A percentile compares a stretch with the other conserved stretches of the same genome.
These are phyloP conservation scores for Simplicillium aogashimaense DNA, from an alignment of 2,329 filamentous ascomycete genomes.

Conservation along the genomic window DNA sequence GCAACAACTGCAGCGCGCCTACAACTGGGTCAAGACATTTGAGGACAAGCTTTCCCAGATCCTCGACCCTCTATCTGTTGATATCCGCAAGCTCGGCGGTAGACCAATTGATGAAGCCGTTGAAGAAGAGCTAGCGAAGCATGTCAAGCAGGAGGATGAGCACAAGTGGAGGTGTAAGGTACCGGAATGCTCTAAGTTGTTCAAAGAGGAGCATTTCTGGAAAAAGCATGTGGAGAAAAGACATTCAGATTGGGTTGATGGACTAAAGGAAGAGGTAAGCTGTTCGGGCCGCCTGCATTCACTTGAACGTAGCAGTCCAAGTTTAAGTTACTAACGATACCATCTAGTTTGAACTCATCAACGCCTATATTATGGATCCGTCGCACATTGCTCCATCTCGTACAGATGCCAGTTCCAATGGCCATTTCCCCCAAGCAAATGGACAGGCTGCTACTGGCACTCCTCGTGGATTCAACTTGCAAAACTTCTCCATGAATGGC, in stretches of 20 bases:
- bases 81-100: constrained; percentile 84
- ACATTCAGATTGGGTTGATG: constrained; percentile 78
- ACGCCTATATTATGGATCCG: constrained; percentile 88
- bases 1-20: constrained; percentile 86
- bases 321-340: constrained; percentile 6
- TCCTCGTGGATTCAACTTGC: constrained; percentile 82
- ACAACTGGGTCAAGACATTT: constrained; percentile 98
- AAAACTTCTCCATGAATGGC: constrained; percentile 54
- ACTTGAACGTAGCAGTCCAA: not conserved
- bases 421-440: constrained; percentile 79
- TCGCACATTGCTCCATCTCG: constrained; percentile 89
- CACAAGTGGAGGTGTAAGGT: constrained; percentile 96
- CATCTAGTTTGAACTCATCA: constrained; percentile 72
- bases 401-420: constrained; percentile 90
- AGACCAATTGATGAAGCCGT: constrained; percentile 77
- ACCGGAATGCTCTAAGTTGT: constrained; percentile 90
- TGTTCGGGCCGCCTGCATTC: constrained; percentile 1
- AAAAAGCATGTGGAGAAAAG: constrained; percentile 96
- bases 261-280: constrained; percentile 73
- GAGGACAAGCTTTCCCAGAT: constrained; percentile 94
- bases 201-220: constrained; percentile 97
- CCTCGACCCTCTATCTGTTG: constrained; percentile 77
- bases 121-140: constrained; percentile 76
- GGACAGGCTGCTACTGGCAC: constrained; percentile 72
- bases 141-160: constrained; percentile 94